Percentiles rank a stretch among this genome's conserved stretches.
Evolutionary conservation across 2,329 filamentous ascomycete genomes (phyloP).

Genomic region (Aspergillus nomiae): DNA sequence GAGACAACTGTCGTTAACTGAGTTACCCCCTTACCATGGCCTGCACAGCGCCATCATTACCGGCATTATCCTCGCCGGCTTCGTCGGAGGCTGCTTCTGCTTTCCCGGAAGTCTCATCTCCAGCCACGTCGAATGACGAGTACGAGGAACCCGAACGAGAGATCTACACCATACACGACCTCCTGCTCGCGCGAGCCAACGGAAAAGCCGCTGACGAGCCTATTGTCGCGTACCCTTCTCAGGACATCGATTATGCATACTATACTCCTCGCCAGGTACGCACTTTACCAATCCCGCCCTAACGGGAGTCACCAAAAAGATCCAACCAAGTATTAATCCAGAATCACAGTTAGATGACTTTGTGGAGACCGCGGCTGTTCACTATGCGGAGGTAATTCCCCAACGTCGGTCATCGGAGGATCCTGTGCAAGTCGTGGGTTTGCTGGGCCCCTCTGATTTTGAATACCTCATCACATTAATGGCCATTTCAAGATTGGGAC

Average conservation of each 20-base stretch:
- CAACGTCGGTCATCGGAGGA: conserved; percentile 22
- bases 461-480: conserved; percentile 27
- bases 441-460: conserved; percentile 27
- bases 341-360: conserved; percentile 17
- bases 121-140: conserved; percentile 10
- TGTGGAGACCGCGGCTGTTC: conserved; percentile 21
- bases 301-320: background rate
- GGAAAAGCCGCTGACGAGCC: conserved; percentile 12
- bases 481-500: conserved; percentile 24
- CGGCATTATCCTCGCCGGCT: conserved; percentile 3
- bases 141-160: conserved; percentile 1
- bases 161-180: conserved; percentile 18
- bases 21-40: conserved; percentile 9
- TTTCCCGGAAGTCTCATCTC: conserved; percentile 1
- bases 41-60: conserved; percentile 2
- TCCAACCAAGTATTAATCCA: background rate
- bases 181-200: conserved; percentile 14
- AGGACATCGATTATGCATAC: conserved; percentile 17
- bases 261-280: conserved; percentile 21
- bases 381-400: conserved; percentile 19
- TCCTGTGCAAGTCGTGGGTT: conserved; percentile 24
- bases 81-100: conserved; percentile 1
- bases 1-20: background rate
- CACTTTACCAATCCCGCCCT: background rate
- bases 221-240: conserved; percentile 20